phyloP scores from a whole-genome alignment of 805 yeast genomes.

The Suhomyces sp. region DNA sequence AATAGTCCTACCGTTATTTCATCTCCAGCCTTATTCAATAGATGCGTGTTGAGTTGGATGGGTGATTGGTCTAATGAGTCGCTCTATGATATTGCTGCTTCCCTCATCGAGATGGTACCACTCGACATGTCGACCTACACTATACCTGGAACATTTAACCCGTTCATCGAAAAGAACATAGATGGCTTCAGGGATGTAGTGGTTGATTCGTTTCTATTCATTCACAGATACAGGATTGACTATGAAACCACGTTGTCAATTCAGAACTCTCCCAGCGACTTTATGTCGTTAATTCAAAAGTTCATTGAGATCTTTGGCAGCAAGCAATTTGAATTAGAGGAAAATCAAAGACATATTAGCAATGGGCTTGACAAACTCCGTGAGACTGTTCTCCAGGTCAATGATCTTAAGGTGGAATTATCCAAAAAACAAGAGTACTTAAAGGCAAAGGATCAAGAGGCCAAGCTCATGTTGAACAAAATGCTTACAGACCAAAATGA shows the following conservation, averaged over 20 bases:
- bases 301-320: constrained; percentile 43
- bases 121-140: constrained; percentile 46
- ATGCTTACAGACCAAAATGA: constrained; percentile 87
- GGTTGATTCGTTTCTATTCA: constrained; percentile 42
- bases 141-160: constrained; percentile 26
- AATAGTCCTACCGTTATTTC: constrained; percentile 51
- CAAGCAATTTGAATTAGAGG: constrained; percentile 53
- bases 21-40: constrained; percentile 85
- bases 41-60: constrained; percentile 89
- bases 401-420: constrained; percentile 52
- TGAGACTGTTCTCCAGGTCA: constrained; percentile 75
- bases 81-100: constrained; percentile 47
- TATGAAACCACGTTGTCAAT: constrained; percentile 9
- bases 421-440: constrained; percentile 52
- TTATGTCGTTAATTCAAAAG: constrained; percentile 46
- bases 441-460: constrained; percentile 59
- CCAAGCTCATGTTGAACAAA: constrained; percentile 63
- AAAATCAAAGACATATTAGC: constrained; percentile 66
- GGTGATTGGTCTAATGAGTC: constrained; percentile 71
- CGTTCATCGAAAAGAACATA: constrained; percentile 11
- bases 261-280: constrained; percentile 50
- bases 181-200: constrained; percentile 42
- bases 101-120: constrained; percentile 45
- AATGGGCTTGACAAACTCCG: constrained; percentile 71
- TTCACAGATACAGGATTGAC: constrained; percentile 36